These are phyloP conservation scores for Plectosphaerella sp. DNA, from an alignment of 2,329 filamentous ascomycete species.

Conservation along the genomic window DNA sequence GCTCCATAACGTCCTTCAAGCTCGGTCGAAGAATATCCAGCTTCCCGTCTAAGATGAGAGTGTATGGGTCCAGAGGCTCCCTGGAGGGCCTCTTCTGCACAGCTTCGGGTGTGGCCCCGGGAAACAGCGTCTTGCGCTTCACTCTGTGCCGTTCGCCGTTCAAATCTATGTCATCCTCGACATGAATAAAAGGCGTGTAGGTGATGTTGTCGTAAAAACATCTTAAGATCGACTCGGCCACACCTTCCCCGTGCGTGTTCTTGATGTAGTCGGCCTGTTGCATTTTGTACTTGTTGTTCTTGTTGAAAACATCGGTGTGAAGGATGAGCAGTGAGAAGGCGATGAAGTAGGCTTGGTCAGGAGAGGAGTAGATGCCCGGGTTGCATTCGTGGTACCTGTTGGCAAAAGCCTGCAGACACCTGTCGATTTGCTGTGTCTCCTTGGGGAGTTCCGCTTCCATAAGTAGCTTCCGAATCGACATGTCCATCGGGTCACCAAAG, in stretches of 20 bases:
- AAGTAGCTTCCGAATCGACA: slow-evolving; percentile 90
- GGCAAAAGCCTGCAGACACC: slow-evolving; percentile 88
- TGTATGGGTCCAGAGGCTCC: slow-evolving; percentile 93
- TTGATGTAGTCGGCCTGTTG: slow-evolving; percentile 92
- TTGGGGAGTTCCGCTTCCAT: slow-evolving; percentile 97
- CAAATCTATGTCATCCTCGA: slow-evolving; percentile 84
- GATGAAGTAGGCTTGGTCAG: slow-evolving; percentile 97
- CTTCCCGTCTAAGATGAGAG: slow-evolving; percentile 85
- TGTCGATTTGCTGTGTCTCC: slow-evolving; percentile 96
- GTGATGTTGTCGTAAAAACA: slow-evolving; percentile 99
- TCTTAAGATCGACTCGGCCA: slow-evolving; percentile 88
- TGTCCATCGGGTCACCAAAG: slow-evolving; percentile 96
- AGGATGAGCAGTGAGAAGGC: slow-evolving; percentile 94
- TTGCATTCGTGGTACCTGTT: slow-evolving; percentile 98
- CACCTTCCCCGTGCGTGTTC: slow-evolving; percentile 85
- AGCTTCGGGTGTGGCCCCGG: slow-evolving; percentile 59
- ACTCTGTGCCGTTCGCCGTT: slow-evolving; percentile 73
- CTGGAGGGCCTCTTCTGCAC: slow-evolving; percentile 57
- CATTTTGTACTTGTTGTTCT: slow-evolving; percentile 99
- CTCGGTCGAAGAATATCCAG: slow-evolving; percentile 78
- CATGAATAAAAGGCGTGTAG: slow-evolving; percentile 97
- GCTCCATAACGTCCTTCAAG: slow-evolving; percentile 84
- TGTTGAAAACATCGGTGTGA: slow-evolving; percentile 99
- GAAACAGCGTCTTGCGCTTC: slow-evolving; percentile 66
- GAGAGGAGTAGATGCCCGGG: slow-evolving; percentile 84